Conservation (phyloP, 73 alveolate species). For the Tetrahymena thermophila region DNA sequence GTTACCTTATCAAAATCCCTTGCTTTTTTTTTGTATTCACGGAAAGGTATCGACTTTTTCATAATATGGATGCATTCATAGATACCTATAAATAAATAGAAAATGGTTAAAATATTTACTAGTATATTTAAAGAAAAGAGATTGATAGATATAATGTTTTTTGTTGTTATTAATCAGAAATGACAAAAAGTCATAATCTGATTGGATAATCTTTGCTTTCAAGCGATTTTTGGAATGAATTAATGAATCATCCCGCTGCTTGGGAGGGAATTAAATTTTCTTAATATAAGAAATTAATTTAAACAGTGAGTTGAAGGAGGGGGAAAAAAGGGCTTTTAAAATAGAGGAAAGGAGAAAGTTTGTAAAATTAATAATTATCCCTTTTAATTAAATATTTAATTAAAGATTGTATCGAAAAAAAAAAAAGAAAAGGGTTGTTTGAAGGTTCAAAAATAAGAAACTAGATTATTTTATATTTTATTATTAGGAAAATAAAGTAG, state of each 20-base stretch:
- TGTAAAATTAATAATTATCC: not conserved
- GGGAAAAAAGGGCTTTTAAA: not conserved
- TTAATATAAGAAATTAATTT: not conserved
- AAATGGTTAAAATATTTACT: not conserved
- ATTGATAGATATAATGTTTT: not conserved
- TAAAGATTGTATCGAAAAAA: not conserved
- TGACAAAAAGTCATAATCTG: not conserved
- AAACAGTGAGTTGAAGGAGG: not conserved
- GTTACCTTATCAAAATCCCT: conserved; percentile 36
- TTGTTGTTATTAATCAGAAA: not conserved
- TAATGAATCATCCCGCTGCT: not conserved
- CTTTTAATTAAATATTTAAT: not conserved
- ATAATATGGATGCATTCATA: conserved; percentile 52
- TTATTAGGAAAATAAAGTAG: not conserved
- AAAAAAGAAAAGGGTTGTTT: not conserved
- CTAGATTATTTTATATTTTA: not conserved
- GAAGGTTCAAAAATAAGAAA: not conserved
- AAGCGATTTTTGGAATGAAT: not conserved
- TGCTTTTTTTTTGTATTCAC: conserved; percentile 45
- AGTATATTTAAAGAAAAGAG: too few species aligned
- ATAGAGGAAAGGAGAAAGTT: not conserved
- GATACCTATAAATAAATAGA: not conserved
- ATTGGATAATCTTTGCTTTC: not conserved
- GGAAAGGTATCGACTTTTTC: conserved; percentile 56
- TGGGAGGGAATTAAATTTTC: not conserved